These are phyloP conservation scores for Pichia sp. DNA, from an alignment of 1,139 yeast genomes.

Conservation along the genomic window DNA sequence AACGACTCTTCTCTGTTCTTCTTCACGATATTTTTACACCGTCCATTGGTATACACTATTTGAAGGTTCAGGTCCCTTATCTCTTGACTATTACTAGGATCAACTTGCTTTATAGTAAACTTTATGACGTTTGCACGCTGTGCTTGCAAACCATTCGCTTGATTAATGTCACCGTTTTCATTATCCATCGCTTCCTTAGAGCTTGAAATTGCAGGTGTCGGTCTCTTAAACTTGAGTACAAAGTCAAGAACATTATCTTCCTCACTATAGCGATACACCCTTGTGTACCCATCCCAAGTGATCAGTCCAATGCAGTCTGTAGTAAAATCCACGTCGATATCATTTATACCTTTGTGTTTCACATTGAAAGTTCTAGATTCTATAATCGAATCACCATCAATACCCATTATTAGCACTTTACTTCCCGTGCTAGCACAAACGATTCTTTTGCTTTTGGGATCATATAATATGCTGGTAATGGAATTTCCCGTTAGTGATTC, in stretches of 20 bases:
- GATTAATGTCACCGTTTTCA: conserved; percentile 14
- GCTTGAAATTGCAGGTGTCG: conserved; percentile 21
- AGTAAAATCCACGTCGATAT: conserved; percentile 11
- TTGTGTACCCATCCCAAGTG: conserved; percentile 29
- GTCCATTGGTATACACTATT: conserved; percentile 21
- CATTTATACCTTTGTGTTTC: conserved; percentile 26
- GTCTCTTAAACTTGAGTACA: conserved; percentile 21
- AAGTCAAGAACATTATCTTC: conserved; percentile 9
- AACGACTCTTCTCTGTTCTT: conserved; percentile 21
- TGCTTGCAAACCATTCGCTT: conserved; percentile 10
- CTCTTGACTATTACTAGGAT: conserved; percentile 10
- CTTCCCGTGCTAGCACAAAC: conserved; percentile 37
- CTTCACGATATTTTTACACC: conserved; percentile 24
- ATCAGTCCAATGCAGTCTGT: conserved; percentile 19
- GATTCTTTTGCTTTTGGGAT: conserved; percentile 11
- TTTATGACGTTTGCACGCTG: conserved; percentile 17
- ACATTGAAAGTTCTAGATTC: conserved; percentile 3
- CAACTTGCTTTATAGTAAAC: conserved; percentile 19
- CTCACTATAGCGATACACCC: conserved; percentile 22
- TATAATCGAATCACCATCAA: neutral
- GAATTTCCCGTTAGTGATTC: conserved; percentile 41
- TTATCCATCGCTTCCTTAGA: conserved; percentile 9
- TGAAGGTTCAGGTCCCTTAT: conserved; percentile 4
- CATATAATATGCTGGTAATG: conserved; percentile 28
- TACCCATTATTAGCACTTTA: conserved; percentile 13